Evolutionary conservation across 805 yeast species (phyloP).

Genomic region (Lachancea meyersii): DNA sequence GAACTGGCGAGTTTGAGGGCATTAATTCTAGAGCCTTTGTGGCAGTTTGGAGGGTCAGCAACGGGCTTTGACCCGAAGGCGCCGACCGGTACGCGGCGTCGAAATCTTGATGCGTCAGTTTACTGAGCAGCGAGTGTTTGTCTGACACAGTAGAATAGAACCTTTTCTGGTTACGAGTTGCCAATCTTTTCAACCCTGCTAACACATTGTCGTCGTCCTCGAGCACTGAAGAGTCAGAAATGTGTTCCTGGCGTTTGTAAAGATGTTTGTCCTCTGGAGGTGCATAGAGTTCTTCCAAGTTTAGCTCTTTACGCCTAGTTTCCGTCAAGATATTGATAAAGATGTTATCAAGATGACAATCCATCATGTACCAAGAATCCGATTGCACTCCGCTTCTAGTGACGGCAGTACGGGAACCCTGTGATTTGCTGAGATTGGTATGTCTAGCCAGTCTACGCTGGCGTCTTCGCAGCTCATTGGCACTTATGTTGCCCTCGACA

Average conservation of each 20-base stretch:
- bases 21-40: slow-evolving; percentile 9
- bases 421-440: slow-evolving; percentile 49
- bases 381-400: slow-evolving; percentile 53
- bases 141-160: slow-evolving; percentile 20
- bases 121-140: slow-evolving; percentile 5
- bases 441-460: slow-evolving; percentile 46
- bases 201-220: slow-evolving; percentile 24
- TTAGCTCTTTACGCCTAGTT: slow-evolving; percentile 58
- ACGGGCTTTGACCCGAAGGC: background rate
- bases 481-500: slow-evolving; percentile 67
- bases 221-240: background rate
- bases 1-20: slow-evolving; percentile 6
- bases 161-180: slow-evolving; percentile 22
- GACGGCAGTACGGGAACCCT: slow-evolving; percentile 44
- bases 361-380: slow-evolving; percentile 81
- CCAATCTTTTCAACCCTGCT: slow-evolving; percentile 26
- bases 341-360: slow-evolving; percentile 56
- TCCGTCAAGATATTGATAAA: slow-evolving; percentile 68
- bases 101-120: slow-evolving; percentile 14
- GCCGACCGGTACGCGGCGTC: slow-evolving; percentile 8
- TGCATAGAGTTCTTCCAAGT: slow-evolving; percentile 67
- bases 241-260: slow-evolving; percentile 13
- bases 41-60: slow-evolving; percentile 9
- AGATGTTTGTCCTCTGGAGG: slow-evolving; percentile 34
- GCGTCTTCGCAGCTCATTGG: slow-evolving; percentile 46